These are phyloP conservation scores for Pseudoscleropodium purum DNA, from an alignment of 225 moss, liverwort and hornwort species.

Conservation along the genomic window DNA sequence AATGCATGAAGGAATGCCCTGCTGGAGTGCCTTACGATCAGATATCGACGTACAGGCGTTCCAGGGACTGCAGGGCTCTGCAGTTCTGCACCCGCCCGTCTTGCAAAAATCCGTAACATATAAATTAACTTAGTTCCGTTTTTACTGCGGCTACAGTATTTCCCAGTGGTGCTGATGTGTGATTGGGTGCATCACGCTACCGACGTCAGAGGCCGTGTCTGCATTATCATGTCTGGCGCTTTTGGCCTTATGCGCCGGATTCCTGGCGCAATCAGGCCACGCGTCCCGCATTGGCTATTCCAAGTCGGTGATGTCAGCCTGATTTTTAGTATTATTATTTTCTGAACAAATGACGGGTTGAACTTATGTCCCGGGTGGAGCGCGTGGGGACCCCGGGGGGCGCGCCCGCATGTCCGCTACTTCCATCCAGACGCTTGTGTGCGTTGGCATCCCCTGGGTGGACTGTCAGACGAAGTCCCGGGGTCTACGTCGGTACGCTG, in stretches of 20 bases:
- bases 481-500: constrained; percentile 4
- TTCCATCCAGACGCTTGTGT: not conserved
- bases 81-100: not conserved
- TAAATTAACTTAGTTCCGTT: not conserved
- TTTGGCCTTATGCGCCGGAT: not conserved
- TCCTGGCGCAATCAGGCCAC: not conserved
- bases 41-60: not conserved
- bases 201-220: constrained; percentile 15
- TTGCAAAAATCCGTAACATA: not conserved
- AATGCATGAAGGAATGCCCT: not conserved
- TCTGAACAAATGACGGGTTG: too few relatives aligned
- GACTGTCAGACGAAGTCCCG: not conserved
- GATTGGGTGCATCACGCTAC: constrained; percentile 10
- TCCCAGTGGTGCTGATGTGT: not conserved
- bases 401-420: not conserved
- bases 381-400: not conserved
- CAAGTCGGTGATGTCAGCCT: not conserved
- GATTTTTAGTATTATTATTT: not conserved
- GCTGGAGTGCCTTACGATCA: not conserved
- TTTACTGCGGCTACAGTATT: not conserved
- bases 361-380: not conserved
- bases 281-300: not conserved
- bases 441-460: not conserved
- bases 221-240: not conserved
- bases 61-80: too few relatives aligned